Evolutionary conservation across 2,329 filamentous ascomycete species (phyloP).

Genomic region (Exophiala sp.): DNA sequence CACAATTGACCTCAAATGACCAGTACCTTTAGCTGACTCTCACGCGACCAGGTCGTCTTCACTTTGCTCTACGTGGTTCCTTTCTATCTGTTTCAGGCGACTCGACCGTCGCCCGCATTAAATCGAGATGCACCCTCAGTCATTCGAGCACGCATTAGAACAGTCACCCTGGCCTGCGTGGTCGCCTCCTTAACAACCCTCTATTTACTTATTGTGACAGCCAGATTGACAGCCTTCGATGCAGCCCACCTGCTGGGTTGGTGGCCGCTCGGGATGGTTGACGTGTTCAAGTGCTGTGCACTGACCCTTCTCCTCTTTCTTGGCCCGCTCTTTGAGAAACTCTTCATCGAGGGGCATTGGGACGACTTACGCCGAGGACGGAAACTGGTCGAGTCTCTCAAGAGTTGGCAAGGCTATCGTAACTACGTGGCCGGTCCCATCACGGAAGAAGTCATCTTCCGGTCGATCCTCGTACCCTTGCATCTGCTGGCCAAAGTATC

Average conservation of each 20-base stretch:
- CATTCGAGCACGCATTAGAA: conserved; percentile 79
- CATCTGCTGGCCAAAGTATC: conserved; percentile 68
- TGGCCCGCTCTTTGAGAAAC: conserved; percentile 76
- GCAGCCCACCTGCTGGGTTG: conserved; percentile 71
- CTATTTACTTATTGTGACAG: conserved; percentile 58
- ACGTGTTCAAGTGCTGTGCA: conserved; percentile 61
- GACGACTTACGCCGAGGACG: conserved; percentile 55
- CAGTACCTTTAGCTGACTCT: conserved; percentile 2
- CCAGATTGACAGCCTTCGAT: conserved; percentile 49
- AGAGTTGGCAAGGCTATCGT: conserved; percentile 77
- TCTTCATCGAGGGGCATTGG: conserved; percentile 64
- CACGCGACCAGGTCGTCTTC: conserved; percentile 59
- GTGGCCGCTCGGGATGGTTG: conserved; percentile 69
- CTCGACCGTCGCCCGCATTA: conserved; percentile 72
- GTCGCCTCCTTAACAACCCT: conserved; percentile 65
- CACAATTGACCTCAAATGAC: background rate
- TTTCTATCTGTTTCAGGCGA: conserved; percentile 77
- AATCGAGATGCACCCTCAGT: conserved; percentile 85
- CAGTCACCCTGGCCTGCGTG: conserved; percentile 72
- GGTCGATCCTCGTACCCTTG: conserved; percentile 77
- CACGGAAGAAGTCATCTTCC: conserved; percentile 92
- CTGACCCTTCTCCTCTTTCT: conserved; percentile 76
- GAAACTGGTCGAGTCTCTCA: conserved; percentile 58
- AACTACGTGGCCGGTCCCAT: conserved; percentile 84
- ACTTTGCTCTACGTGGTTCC: conserved; percentile 87